Conservation (phyloP, 1,139 yeast species). For the Pichia sp. region DNA sequence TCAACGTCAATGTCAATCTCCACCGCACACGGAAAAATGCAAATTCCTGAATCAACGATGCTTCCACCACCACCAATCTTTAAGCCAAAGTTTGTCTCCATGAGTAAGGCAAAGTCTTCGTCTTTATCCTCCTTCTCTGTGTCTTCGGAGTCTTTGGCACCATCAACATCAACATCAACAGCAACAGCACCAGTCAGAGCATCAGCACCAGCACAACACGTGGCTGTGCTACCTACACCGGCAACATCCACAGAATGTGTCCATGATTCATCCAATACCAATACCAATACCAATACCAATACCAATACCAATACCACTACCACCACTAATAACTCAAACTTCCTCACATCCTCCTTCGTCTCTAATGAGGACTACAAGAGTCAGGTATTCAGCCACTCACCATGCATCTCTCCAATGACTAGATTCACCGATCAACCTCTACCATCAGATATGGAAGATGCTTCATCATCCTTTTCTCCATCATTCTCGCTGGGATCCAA, state of each 20-base stretch:
- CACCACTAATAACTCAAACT: constrained; percentile 15
- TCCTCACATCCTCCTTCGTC: constrained; percentile 24
- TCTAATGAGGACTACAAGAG: constrained; percentile 21
- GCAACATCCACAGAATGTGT: too few relatives aligned
- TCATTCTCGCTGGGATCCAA: neutral
- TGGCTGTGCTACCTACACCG: too few relatives aligned
- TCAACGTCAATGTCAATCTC: too few relatives aligned
- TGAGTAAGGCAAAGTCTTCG: too few relatives aligned
- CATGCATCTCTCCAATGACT: constrained; percentile 30
- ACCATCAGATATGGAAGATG: neutral
- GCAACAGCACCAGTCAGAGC: too few relatives aligned
- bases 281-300: neutral
- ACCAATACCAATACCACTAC: neutral
- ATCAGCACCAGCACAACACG: too few relatives aligned
- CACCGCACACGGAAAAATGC: too few relatives aligned
- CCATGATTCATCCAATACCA: neutral
- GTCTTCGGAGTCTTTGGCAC: too few relatives aligned
- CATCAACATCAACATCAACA: too few relatives aligned
- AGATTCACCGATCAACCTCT: constrained; percentile 18
- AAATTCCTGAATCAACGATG: too few relatives aligned
- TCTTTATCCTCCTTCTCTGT: too few relatives aligned
- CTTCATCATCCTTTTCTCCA: neutral
- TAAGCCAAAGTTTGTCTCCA: constrained; percentile 58
- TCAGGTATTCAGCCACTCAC: constrained; percentile 20
- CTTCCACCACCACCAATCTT: constrained; percentile 55